These are phyloP conservation scores for Linnemannia zychae DNA, from an alignment of 192 early-diverging fungal genomes.

Conservation along the genomic window DNA sequence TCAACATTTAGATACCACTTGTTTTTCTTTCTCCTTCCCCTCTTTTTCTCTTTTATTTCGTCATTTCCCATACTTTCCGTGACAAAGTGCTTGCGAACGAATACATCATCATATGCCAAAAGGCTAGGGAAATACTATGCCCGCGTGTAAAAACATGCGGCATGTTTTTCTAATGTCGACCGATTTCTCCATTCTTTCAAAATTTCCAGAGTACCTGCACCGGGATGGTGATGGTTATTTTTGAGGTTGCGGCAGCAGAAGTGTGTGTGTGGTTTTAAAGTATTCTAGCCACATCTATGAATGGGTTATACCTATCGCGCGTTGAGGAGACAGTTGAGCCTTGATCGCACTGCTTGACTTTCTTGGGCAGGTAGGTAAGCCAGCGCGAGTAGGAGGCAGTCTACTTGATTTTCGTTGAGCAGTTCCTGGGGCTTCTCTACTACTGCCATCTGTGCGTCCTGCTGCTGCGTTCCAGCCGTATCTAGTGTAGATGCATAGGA, in stretches of 20 bases:
- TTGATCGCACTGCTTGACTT: conserved; percentile 21
- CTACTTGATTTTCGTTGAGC: conserved; percentile 14
- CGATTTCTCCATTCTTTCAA: too few relatives aligned
- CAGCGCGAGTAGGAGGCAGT: conserved; percentile 19
- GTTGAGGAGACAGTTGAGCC: conserved; percentile 9
- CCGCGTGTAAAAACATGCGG: too few relatives aligned
- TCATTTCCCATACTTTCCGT: background rate
- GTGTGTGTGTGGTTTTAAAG: too few relatives aligned
- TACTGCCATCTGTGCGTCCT: background rate
- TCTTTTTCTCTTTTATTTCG: background rate
- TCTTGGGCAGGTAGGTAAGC: conserved; percentile 27
- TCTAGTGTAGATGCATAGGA: background rate
- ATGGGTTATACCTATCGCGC: background rate
- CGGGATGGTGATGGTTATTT: too few relatives aligned
- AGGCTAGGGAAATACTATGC: background rate
- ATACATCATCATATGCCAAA: background rate
- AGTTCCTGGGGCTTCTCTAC: background rate
- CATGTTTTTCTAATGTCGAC: too few relatives aligned
- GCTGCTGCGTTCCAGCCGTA: background rate
- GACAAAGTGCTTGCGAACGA: background rate
- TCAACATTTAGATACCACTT: background rate
- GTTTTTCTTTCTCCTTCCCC: background rate
- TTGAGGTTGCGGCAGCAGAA: too few relatives aligned
- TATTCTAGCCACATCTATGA: too few relatives aligned
- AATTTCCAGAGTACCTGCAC: too few relatives aligned